Evolutionary conservation across 495 filamentous ascomycete species (phyloP).

Genomic region (Aspergillus homomorphus): DNA sequence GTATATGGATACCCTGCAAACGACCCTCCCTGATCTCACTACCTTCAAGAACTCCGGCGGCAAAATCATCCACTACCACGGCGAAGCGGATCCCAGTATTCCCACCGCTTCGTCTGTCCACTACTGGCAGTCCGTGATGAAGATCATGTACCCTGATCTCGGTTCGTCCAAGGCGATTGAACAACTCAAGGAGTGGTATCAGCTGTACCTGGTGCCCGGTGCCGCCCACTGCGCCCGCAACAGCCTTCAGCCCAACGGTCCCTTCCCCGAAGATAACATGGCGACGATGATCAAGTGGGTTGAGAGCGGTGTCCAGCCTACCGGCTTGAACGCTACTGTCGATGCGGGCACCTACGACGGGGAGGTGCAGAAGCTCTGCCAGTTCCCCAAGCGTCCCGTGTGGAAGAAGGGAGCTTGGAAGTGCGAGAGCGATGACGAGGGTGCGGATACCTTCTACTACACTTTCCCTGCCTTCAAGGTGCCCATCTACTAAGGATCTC

Average conservation of each 20-base stretch:
- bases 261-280: constrained; percentile 45
- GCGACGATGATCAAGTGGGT: constrained; percentile 51
- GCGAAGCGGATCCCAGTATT: constrained; percentile 48
- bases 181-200: constrained; percentile 49
- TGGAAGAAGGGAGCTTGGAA: constrained; percentile 4
- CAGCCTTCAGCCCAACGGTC: constrained; percentile 40
- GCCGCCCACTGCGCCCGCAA: constrained; percentile 49
- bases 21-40: constrained; percentile 44
- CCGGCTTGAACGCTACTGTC: constrained; percentile 39
- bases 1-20: constrained; percentile 31
- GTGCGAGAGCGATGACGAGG: constrained; percentile 9
- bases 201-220: constrained; percentile 49
- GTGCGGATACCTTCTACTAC: constrained; percentile 6
- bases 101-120: constrained; percentile 48
- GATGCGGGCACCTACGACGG: constrained; percentile 31
- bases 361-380: constrained; percentile 43
- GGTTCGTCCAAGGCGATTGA: constrained; percentile 30
- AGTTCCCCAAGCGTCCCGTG: constrained; percentile 22
- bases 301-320: constrained; percentile 45
- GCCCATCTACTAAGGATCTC: constrained; percentile 7
- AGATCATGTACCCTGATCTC: constrained; percentile 44
- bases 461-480: constrained; percentile 11
- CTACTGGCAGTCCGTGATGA: constrained; percentile 50
- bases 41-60: constrained; percentile 41
- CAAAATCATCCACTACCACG: constrained; percentile 53